Conservation (phyloP, 768 basidiomycete genomes). For the Kwoniella sp. region DNA sequence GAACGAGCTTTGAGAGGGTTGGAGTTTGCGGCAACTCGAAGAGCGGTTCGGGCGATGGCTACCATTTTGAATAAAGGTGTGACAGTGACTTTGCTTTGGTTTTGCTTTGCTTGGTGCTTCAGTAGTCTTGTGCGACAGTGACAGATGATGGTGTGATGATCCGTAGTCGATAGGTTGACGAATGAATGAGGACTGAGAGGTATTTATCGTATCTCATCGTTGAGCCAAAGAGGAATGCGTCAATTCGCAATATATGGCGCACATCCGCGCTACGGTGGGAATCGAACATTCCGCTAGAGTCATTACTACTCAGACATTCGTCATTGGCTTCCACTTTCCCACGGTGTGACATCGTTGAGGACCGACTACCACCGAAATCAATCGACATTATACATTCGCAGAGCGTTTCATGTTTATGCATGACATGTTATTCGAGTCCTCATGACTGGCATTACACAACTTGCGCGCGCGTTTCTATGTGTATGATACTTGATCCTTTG, state of each 20-base stretch:
- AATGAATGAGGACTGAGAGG: slow-evolving; percentile 3
- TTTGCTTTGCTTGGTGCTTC: too few relatives aligned
- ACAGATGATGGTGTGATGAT: neutral
- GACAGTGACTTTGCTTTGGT: too few relatives aligned
- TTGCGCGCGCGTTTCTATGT: too few relatives aligned
- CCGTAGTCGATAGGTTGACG: neutral
- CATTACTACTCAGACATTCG: too few relatives aligned
- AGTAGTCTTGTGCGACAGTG: neutral
- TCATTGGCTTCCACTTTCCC: neutral
- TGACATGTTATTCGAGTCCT: neutral
- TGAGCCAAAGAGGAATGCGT: neutral
- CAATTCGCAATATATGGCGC: neutral
- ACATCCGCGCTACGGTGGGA: neutral
- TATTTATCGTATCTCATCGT: neutral
- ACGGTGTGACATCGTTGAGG: neutral
- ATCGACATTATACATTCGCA: too few relatives aligned
- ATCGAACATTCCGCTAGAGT: neutral
- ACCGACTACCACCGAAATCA: neutral
- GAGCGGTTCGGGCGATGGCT: slow-evolving; percentile 24
- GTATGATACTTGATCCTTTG: too few relatives aligned
- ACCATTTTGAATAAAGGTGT: slow-evolving; percentile 21
- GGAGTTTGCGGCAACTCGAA: slow-evolving; percentile 11
- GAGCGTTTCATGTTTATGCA: neutral
- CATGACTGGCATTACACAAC: too few relatives aligned
- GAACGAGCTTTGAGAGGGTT: slow-evolving; percentile 18